Conservation (phyloP, 192 early-diverging fungal species). For the Rhizophagus prolifer region DNA sequence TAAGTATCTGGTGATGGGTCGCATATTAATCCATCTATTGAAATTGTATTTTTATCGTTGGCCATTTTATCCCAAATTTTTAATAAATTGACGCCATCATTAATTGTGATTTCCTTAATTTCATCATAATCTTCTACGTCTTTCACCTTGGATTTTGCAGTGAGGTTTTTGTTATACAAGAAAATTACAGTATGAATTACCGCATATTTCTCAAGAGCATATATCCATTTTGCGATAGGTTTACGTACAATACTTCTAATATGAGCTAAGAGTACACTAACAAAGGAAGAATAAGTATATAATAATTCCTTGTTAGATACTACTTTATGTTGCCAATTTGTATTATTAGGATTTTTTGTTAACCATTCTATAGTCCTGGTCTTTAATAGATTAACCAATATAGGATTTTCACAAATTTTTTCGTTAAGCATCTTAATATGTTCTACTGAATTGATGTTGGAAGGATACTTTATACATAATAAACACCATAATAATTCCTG, state of each 20-base stretch:
- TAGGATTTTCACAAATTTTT: slow-evolving; percentile 10
- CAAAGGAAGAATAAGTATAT: slow-evolving; percentile 26
- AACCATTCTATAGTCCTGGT: slow-evolving; percentile 14
- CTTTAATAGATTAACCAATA: slow-evolving; percentile 12
- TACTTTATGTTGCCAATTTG: slow-evolving; percentile 22
- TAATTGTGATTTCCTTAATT: not conserved
- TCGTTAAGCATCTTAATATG: slow-evolving; percentile 19
- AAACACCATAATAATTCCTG: slow-evolving; percentile 34
- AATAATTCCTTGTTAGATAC: slow-evolving; percentile 27
- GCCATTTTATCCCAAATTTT: slow-evolving; percentile 27
- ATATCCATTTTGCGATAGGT: slow-evolving; percentile 26
- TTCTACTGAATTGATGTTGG: slow-evolving; percentile 12
- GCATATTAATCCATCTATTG: not conserved
- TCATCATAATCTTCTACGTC: no score
- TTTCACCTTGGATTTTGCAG: no score
- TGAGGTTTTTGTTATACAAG: not conserved
- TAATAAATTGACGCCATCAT: not conserved
- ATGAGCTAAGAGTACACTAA: slow-evolving; percentile 6
- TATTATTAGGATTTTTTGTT: not conserved
- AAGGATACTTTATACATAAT: slow-evolving; percentile 31
- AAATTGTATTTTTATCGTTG: slow-evolving; percentile 16
- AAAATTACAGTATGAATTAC: not conserved
- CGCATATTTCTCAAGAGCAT: slow-evolving; percentile 9
- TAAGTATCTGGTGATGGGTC: slow-evolving; percentile 30
- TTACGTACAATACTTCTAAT: slow-evolving; percentile 23